These are phyloP conservation scores for Vicia sativa DNA, from an alignment of 306 rosid genomes.

Conservation along the genomic window DNA sequence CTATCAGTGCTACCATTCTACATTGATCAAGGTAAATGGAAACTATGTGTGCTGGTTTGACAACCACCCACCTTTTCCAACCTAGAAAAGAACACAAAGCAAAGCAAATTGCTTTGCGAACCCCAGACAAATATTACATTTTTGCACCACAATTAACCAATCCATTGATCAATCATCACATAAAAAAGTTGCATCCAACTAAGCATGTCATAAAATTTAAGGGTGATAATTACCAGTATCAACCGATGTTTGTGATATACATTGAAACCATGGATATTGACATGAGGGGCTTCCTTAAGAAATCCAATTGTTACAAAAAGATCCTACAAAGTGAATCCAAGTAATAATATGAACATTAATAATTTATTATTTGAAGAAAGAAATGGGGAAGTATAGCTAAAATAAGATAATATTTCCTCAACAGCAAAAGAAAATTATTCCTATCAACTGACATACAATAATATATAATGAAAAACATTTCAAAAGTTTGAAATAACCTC, in stretches of 20 bases:
- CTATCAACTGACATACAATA: slow-evolving; percentile 7
- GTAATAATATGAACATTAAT: slow-evolving; percentile 6
- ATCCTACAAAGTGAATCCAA: slow-evolving; percentile 52
- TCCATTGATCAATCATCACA: slow-evolving; percentile 6
- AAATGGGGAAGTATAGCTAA: slow-evolving; percentile 18
- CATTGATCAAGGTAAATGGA: slow-evolving; percentile 13
- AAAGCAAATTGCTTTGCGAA: neutral
- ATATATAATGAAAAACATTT: neutral
- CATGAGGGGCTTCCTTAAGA: slow-evolving; percentile 84
- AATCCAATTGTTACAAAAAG: slow-evolving; percentile 76
- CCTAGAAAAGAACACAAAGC: neutral
- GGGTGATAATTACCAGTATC: slow-evolving; percentile 60
- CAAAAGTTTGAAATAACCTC: slow-evolving; percentile 57
- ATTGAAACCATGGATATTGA: slow-evolving; percentile 81
- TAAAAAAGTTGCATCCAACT: slow-evolving; percentile 18
- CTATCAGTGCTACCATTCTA: slow-evolving; percentile 15
- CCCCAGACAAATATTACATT: slow-evolving; percentile 6
- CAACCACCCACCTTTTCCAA: neutral
- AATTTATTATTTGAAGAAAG: neutral
- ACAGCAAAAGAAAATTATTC: slow-evolving; percentile 2
- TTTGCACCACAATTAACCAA: slow-evolving; percentile 7
- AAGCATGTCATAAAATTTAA: slow-evolving; percentile 9
- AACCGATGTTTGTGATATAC: slow-evolving; percentile 93
- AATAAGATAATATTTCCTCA: neutral
- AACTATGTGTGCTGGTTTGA: neutral